These are phyloP conservation scores for Tylopilus plumbeoviolaceoides DNA, from an alignment of 768 basidiomycete species.

Conservation along the genomic window DNA sequence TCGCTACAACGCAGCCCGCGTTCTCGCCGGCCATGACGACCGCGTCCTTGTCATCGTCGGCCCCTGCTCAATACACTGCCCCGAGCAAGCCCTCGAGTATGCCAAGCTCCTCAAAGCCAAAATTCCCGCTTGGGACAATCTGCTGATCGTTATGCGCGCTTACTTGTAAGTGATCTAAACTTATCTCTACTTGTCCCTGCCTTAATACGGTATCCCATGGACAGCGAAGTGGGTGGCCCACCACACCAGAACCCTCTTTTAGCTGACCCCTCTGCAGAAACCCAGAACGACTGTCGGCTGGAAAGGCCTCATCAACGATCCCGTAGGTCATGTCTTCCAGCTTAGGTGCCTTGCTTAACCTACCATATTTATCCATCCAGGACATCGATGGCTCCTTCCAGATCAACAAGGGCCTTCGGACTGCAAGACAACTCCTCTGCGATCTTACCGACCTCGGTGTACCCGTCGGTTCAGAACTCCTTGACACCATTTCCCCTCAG, in stretches of 20 bases:
- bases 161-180: constrained; percentile 75
- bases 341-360: background rate
- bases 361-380: constrained; percentile 4
- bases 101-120: constrained; percentile 68
- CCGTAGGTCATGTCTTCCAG: constrained; percentile 30
- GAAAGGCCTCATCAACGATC: constrained; percentile 96
- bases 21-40: constrained; percentile 81
- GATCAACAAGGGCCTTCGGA: constrained; percentile 95
- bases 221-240: constrained; percentile 36
- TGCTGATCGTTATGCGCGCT: constrained; percentile 92
- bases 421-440: constrained; percentile 83
- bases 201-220: constrained; percentile 32
- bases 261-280: constrained; percentile 51
- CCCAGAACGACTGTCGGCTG: constrained; percentile 96
- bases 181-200: constrained; percentile 6
- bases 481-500: constrained; percentile 83
- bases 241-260: background rate
- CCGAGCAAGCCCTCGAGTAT: constrained; percentile 82
- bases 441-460: constrained; percentile 88
- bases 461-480: constrained; percentile 91
- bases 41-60: constrained; percentile 89
- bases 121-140: constrained; percentile 63
- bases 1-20: constrained; percentile 72
- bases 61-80: constrained; percentile 92
- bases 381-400: constrained; percentile 91